Evolutionary conservation across 2,329 filamentous ascomycete genomes (phyloP), one percentile per base, ranked within the genome.

Genomic region (Coleophoma cylindrospora): DNA sequence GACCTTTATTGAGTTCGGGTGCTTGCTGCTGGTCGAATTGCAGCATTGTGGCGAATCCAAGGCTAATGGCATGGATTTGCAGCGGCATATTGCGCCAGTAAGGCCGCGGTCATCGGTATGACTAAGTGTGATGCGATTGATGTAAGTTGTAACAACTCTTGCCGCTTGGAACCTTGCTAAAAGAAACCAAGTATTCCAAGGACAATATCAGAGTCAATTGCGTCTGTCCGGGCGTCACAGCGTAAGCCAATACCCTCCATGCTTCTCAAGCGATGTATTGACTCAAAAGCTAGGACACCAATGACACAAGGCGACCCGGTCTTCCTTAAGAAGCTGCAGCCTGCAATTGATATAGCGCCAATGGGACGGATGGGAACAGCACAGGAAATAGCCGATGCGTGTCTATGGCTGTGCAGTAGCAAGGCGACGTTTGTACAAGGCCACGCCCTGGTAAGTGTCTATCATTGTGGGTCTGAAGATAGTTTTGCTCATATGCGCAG

Each of bases 121-220:
- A 76, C 74, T 3, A 71, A 67, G 51, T 69, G 67, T 45, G 72
- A 75, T 62, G 73, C 73, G n/a, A 70, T 75, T 37, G 70, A 75
- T 55, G 71, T 72, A 48, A 54, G 66, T 59, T 27, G 11, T 27
- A 19, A 11, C 21, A 3, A 9, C 9, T 32, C 9, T 32, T 11
- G 14, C 10, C 37, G 27, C 32, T 13, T 17, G 38, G 17, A 12
- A 5, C 6, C 38, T 12, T 11, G 43, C 45, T 37, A 19, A 36
- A 1, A n/a, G 15, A 5, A 13, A 15, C n/a, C 8, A 36, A 73
- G 71, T 75, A 74, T 54, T 66, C 71, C 3, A 65, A 71, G 34
- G 61, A 74, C 36, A 67, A 69, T 34, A 74, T 76, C 50, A 57
- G 73, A 3, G 63, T 75, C 41, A 75, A 75, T 48, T 72, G 68